Conservation (phyloP, 495 filamentous ascomycete genomes). For the Xanthoparmelia taractica region DNA sequence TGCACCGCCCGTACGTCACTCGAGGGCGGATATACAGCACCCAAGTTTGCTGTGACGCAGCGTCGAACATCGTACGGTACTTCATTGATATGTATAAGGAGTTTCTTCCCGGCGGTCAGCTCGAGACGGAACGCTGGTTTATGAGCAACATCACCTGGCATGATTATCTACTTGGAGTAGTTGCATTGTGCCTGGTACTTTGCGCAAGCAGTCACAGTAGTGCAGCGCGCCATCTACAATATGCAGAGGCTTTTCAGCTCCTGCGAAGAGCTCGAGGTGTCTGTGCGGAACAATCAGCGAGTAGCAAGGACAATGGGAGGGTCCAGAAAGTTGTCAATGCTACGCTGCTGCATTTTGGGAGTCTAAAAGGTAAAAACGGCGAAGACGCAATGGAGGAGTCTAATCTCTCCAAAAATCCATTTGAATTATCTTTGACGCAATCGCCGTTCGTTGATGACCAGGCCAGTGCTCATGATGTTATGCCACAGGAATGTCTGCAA, state of each 20-base stretch:
- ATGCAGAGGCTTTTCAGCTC: neutral
- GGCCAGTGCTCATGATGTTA: neutral
- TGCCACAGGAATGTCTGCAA: neutral
- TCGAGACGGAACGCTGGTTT: slow-evolving; percentile 27
- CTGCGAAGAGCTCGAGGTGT: neutral
- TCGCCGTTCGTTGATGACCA: neutral
- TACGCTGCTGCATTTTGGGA: neutral
- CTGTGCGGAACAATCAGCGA: neutral
- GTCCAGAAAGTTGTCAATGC: neutral
- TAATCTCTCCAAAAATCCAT: neutral
- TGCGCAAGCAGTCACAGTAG: neutral
- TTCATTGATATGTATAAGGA: slow-evolving; percentile 30
- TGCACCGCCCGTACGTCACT: slow-evolving; percentile 36
- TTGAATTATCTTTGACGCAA: neutral
- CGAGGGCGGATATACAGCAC: slow-evolving; percentile 24
- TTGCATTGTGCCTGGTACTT: neutral
- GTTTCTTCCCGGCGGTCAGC: slow-evolving; percentile 26
- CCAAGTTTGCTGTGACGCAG: slow-evolving; percentile 25
- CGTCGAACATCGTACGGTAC: slow-evolving; percentile 22
- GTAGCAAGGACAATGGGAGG: neutral
- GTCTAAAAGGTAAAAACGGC: neutral
- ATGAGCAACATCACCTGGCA: slow-evolving; percentile 28
- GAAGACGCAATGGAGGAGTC: neutral
- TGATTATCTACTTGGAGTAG: slow-evolving; percentile 24
- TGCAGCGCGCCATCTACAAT: neutral